phyloP scores from a whole-genome alignment of 2,329 filamentous ascomycete species.

The Seiridium cupressi region DNA sequence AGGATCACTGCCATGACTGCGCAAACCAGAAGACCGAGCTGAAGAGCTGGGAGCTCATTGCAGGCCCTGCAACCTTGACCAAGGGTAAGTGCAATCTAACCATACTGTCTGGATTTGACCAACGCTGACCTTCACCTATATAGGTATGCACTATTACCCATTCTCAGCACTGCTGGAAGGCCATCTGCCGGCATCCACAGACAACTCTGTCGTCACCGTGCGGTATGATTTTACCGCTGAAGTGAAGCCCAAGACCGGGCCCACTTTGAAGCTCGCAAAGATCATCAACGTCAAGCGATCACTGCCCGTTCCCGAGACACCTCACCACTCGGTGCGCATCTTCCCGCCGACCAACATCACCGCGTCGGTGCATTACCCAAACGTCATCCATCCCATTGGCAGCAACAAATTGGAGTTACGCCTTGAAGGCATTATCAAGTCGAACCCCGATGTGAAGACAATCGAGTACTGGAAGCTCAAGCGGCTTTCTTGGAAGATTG shows the following conservation, averaged over 20 bases:
- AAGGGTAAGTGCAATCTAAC: conserved; percentile 39
- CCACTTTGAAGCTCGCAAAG: conserved; percentile 60
- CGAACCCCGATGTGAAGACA: conserved; percentile 66
- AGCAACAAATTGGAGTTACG: conserved; percentile 77
- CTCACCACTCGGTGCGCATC: conserved; percentile 87
- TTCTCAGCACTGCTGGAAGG: conserved; percentile 87
- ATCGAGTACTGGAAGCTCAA: conserved; percentile 83
- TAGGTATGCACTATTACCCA: conserved; percentile 74
- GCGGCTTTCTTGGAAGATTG: conserved; percentile 89
- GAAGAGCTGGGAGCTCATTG: conserved; percentile 76
- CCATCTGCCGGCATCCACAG: conserved; percentile 79
- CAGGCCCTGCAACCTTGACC: conserved; percentile 47
- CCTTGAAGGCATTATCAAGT: conserved; percentile 79
- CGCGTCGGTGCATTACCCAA: conserved; percentile 76
- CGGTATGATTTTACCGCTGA: conserved; percentile 76
- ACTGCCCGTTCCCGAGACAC: conserved; percentile 68
- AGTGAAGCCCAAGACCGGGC: conserved; percentile 58
- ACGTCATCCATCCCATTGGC: conserved; percentile 83
- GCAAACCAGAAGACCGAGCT: conserved; percentile 69
- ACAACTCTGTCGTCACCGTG: conserved; percentile 70
- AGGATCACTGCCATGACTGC: conserved; percentile 76
- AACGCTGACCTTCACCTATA: conserved; percentile 24
- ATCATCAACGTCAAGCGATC: conserved; percentile 76
- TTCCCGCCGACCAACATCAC: conserved; percentile 96
- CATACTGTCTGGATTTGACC: background rate